phyloP scores from a whole-genome alignment of 176 grass and related monocot genomes.

The Eleusine indica region DNA sequence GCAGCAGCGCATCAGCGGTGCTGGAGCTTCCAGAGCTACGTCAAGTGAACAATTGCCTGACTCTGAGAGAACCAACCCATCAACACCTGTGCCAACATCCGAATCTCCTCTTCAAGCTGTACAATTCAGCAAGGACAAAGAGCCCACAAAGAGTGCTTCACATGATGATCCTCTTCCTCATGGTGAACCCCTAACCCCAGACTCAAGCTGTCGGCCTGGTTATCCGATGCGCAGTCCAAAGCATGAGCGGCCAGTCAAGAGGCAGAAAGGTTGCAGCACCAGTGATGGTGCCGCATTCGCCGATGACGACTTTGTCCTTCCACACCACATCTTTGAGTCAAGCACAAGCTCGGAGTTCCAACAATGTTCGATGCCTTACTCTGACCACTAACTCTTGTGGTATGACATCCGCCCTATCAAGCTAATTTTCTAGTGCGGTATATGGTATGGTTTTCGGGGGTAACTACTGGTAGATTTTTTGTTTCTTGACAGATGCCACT shows the following conservation, averaged over 20 bases:
- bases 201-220: constrained; percentile 49
- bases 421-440: background rate
- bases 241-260: constrained; percentile 45
- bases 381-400: constrained; percentile 24
- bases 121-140: constrained; percentile 27
- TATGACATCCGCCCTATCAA: background rate
- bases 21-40: constrained; percentile 17
- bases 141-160: constrained; percentile 38
- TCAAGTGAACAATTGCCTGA: constrained; percentile 30
- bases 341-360: constrained; percentile 64
- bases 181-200: constrained; percentile 67
- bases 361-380: constrained; percentile 40
- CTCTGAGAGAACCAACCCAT: constrained; percentile 27
- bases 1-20: constrained; percentile 15
- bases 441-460: constrained; percentile 22
- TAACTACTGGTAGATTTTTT: constrained; percentile 31
- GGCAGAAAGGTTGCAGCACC: constrained; percentile 7
- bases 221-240: constrained; percentile 51
- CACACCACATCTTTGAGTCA: constrained; percentile 65
- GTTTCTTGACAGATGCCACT: constrained; percentile 27
- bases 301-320: constrained; percentile 47
- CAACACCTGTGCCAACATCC: constrained; percentile 59
- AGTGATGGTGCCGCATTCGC: background rate
- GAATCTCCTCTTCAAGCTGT: constrained; percentile 52
- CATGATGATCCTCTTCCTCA: constrained; percentile 46